Percentiles rank a stretch among this genome's conserved stretches.
phyloP scores from a whole-genome alignment of 2,329 filamentous ascomycete genomes.

The Colletotrichum orchidophilum region DNA sequence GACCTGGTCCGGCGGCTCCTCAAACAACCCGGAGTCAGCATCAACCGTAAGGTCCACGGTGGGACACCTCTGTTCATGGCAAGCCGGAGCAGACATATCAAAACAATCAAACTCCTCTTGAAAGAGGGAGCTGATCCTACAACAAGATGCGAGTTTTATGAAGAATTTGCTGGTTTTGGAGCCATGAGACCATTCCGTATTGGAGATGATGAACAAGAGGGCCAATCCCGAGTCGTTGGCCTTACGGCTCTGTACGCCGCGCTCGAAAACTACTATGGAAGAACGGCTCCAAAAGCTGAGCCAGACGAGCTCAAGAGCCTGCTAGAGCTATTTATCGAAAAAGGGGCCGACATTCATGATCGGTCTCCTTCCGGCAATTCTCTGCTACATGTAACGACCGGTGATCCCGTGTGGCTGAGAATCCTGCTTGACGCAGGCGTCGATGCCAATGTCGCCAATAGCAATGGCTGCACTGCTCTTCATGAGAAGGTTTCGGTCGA shows the following conservation, averaged over 20 bases:
- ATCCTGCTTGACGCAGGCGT: slow-evolving; percentile 38
- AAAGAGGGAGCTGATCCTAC: slow-evolving; percentile 37
- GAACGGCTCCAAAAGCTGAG: not conserved
- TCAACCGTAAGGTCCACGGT: slow-evolving; percentile 39
- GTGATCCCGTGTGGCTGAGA: slow-evolving; percentile 15
- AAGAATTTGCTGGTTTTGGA: not conserved
- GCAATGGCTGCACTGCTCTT: slow-evolving; percentile 29
- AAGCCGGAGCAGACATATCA: not conserved
- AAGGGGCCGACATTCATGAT: slow-evolving; percentile 38
- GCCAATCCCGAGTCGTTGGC: not conserved
- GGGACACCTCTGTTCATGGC: slow-evolving; percentile 33
- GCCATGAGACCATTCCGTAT: not conserved
- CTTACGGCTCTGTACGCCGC: not conserved
- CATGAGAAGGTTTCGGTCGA: slow-evolving; percentile 21
- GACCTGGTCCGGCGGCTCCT: slow-evolving; percentile 42
- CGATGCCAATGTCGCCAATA: slow-evolving; percentile 35
- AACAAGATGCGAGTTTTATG: not conserved
- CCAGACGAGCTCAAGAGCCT: not conserved
- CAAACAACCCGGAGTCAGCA: slow-evolving; percentile 42
- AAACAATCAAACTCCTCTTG: slow-evolving; percentile 32
- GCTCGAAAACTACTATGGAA: not conserved
- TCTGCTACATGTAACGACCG: slow-evolving; percentile 34
- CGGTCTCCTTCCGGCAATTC: slow-evolving; percentile 31
- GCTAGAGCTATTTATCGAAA: slow-evolving; percentile 36
- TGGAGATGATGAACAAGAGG: not conserved